Conservation (phyloP, 352 stramenopile genomes). For the Globisporangium iwayamae region DNA sequence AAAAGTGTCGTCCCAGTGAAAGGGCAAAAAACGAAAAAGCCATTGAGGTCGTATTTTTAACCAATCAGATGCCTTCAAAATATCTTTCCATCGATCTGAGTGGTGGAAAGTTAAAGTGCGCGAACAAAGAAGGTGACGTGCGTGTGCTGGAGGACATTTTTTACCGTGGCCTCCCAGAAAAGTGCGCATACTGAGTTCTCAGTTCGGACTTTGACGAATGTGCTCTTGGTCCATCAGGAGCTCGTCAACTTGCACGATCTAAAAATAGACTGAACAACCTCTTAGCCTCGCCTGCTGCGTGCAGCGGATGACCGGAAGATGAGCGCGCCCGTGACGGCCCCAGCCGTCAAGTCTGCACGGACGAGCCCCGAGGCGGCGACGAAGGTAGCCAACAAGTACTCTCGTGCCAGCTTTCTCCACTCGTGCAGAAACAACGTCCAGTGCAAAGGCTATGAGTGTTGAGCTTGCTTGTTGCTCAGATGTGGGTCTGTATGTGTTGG, state of each 20-base stretch:
- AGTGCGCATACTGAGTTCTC: too few species aligned
- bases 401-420: too few species aligned
- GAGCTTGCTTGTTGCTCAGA: neutral
- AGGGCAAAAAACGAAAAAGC: neutral
- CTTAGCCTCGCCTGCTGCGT: too few species aligned
- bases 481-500: neutral
- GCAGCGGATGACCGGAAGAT: neutral
- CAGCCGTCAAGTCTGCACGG: slow-evolving; percentile 4
- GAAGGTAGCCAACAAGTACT: slow-evolving; percentile 4
- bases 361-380: neutral
- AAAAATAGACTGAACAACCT: neutral
- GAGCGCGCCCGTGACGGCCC: neutral
- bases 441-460: neutral
- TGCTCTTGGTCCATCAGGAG: too few species aligned
- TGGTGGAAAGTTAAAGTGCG: neutral
- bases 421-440: too few species aligned
- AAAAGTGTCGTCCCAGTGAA: neutral
- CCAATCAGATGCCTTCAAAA: neutral
- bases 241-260: neutral
- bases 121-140: slow-evolving; percentile 10
- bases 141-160: neutral
- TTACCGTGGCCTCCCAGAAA: neutral
- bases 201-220: too few species aligned
- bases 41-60: neutral
- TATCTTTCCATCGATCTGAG: neutral